These are phyloP conservation scores for Penicillium canariense DNA, from an alignment of 495 filamentous ascomycete species.

Conservation along the genomic window DNA sequence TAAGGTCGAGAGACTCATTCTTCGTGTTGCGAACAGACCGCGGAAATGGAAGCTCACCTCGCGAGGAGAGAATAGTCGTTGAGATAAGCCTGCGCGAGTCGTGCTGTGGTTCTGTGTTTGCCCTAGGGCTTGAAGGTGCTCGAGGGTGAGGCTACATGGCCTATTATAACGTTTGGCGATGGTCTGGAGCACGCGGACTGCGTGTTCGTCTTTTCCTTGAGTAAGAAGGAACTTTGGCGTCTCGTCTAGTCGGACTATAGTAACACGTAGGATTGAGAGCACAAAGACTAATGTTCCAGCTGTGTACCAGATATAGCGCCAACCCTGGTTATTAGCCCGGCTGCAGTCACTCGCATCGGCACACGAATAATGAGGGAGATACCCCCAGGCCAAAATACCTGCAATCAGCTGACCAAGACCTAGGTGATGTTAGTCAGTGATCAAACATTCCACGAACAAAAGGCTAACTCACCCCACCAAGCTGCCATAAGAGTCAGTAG, in stretches of 20 bases:
- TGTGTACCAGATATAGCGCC: slow-evolving; percentile 52
- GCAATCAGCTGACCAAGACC: no score
- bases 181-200: not conserved
- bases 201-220: not conserved
- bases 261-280: not conserved
- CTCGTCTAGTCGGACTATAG: not conserved
- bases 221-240: not conserved
- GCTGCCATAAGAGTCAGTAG: not conserved
- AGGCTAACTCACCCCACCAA: not conserved
- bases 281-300: slow-evolving; percentile 39
- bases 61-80: not conserved
- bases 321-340: slow-evolving; percentile 46
- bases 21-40: not conserved
- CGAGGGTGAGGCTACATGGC: not conserved
- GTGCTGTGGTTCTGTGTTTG: not conserved
- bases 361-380: no score
- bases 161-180: not conserved
- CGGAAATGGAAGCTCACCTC: no score
- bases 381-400: slow-evolving; percentile 6
- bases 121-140: not conserved
- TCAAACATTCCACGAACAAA: not conserved
- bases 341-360: no score
- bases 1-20: not conserved
- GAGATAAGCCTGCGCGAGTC: not conserved
- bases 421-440: no score